These are phyloP conservation scores for Gremmenia infestans DNA, from an alignment of 2,329 filamentous ascomycete genomes.

Conservation along the genomic window DNA sequence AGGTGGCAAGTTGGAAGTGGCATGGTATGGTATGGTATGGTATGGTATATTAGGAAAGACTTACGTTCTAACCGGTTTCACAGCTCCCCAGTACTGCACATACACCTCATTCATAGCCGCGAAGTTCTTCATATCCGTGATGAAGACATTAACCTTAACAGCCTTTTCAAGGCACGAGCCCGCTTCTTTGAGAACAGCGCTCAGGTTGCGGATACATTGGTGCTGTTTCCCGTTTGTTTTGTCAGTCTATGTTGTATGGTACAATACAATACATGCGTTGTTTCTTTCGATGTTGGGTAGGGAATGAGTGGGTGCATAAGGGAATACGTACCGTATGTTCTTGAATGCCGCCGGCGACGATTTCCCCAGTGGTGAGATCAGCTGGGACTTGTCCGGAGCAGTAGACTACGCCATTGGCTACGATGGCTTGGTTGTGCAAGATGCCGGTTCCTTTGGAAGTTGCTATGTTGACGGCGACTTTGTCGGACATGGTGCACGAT, in stretches of 20 bases:
- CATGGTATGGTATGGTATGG: too few species aligned
- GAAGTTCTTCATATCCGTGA: slow-evolving; percentile 70
- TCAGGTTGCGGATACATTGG: slow-evolving; percentile 45
- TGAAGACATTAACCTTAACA: slow-evolving; percentile 70
- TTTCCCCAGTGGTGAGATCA: slow-evolving; percentile 1
- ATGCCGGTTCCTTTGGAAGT: slow-evolving; percentile 1
- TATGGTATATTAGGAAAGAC: neutral
- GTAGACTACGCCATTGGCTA: slow-evolving; percentile 7
- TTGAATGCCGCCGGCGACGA: neutral
- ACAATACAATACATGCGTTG: too few species aligned
- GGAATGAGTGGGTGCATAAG: neutral
- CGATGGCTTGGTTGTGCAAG: slow-evolving; percentile 6
- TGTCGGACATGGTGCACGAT: neutral
- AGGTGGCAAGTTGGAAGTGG: too few species aligned
- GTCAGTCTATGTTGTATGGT: neutral
- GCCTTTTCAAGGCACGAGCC: slow-evolving; percentile 60
- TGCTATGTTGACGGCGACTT: neutral
- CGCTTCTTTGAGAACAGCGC: slow-evolving; percentile 63
- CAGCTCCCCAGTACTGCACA: slow-evolving; percentile 59
- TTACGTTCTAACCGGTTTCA: slow-evolving; percentile 34
- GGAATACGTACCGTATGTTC: neutral
- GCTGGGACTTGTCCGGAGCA: slow-evolving; percentile 5
- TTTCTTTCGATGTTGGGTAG: too few species aligned
- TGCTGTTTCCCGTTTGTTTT: neutral
- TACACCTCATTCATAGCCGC: slow-evolving; percentile 71